phyloP scores from a whole-genome alignment of 2,329 filamentous ascomycete species.

The Pseudophaeomoniella oleicola region DNA sequence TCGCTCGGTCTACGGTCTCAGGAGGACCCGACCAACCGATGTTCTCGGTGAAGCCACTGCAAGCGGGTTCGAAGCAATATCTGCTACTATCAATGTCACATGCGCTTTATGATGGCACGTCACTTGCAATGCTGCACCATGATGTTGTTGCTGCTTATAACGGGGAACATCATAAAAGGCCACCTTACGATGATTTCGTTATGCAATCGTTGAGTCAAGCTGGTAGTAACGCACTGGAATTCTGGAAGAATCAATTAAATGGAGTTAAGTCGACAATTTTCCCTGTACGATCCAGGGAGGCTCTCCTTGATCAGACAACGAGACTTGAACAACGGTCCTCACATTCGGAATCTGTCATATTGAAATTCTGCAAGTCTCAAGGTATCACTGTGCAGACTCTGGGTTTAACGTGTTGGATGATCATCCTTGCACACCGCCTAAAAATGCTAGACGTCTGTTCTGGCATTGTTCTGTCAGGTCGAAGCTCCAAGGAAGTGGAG shows the following conservation, averaged over 20 bases:
- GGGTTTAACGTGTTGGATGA: conserved; percentile 61
- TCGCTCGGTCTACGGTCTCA: conserved; percentile 8
- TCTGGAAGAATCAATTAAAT: conserved; percentile 56
- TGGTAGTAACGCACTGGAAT: conserved; percentile 36
- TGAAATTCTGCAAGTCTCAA: conserved; percentile 47
- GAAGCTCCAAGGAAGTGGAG: conserved; percentile 57
- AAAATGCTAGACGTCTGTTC: conserved; percentile 61
- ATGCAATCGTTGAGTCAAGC: conserved; percentile 35
- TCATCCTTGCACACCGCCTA: conserved; percentile 50
- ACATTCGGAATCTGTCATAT: conserved; percentile 27
- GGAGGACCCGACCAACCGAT: not conserved
- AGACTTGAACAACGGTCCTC: conserved; percentile 33
- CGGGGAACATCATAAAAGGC: conserved; percentile 25
- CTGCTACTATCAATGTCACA: conserved; percentile 64
- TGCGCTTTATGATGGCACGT: conserved; percentile 82
- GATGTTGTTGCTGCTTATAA: conserved; percentile 55
- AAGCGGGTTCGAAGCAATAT: not conserved
- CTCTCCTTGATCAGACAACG: conserved; percentile 12
- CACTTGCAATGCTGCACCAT: conserved; percentile 56
- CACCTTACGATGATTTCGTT: conserved; percentile 39
- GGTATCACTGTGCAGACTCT: conserved; percentile 63
- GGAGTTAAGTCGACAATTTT: conserved; percentile 3
- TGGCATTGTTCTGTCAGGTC: conserved; percentile 69
- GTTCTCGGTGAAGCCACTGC: not conserved
- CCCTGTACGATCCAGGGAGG: not conserved